Evolutionary conservation across 371 early-diverging fungal genomes (phyloP), one percentile per base, ranked within the genome.

Genomic region (Mycotypha africana): DNA sequence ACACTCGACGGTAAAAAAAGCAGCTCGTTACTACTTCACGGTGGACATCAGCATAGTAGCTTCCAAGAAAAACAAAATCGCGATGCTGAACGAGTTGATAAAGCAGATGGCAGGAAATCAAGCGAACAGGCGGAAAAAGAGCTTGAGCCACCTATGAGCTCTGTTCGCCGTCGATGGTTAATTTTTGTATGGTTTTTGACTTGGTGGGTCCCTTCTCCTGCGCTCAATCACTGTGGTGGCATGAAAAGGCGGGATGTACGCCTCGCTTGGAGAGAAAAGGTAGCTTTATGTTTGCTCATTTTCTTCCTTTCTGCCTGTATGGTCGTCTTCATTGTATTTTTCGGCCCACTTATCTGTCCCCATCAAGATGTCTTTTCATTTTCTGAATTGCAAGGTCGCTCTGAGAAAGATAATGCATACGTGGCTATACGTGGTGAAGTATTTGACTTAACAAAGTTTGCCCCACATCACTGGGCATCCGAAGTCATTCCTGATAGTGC

Each of bases 181-280:
- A 61, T 69, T 28, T 65, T 81, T 58, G 87, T 88, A 1, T 91
- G 86, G 86, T 42, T 64, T 7, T 53, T 86, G 16, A 95, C 95
- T 2, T 91, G 85, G 84, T 91, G 88, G 84, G 72, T 88, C 11
- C 91, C 89, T 14, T 66, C 77, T 20, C 76, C 62, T 17, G 68
- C 69, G 26, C 53, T 90, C 36, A 45, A 51, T 20, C 56, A 64
- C 30, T 74, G 82, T 56, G 87, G 83, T 48, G 71, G 77, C 26
- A 86, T 89, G 79, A 74, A 75, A 47, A 72, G 77, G 10, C 60
- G 60, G 24, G 92, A 94, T 59, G 78, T 88, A 37, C 82, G 84
- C 22, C 72, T 90, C 51, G 93, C 95, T 4, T 95, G 95, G 95
- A 76, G 93, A 43, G 95, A 94, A 61, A 92, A 95, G 68, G 79